phyloP scores from a whole-genome alignment of 1,284 basidiomycete species.

The Fomitopsis palustris region DNA sequence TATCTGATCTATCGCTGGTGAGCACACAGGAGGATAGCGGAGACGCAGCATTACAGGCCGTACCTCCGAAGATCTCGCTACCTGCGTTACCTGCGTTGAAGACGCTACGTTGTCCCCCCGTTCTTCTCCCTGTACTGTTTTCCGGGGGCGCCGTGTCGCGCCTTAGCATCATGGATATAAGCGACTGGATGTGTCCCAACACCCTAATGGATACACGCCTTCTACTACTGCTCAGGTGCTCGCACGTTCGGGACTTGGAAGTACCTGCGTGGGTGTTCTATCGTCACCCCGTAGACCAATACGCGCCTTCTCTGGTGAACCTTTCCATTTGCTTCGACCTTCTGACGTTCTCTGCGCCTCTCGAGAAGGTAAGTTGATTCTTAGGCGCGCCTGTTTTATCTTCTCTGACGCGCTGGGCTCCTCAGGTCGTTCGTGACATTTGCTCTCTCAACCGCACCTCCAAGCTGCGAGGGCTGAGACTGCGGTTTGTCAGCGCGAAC shows the following conservation, averaged over 20 bases:
- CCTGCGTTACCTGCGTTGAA: conserved; percentile 8
- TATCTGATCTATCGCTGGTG: conserved; percentile 7
- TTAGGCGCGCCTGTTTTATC: not conserved
- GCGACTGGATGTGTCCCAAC: conserved; percentile 9
- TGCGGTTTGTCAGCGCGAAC: conserved; percentile 4
- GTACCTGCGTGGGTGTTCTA: conserved; percentile 5
- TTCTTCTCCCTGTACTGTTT: conserved; percentile 3
- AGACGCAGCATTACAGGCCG: not conserved
- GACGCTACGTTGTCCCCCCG: conserved; percentile 6
- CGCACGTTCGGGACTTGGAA: conserved; percentile 4
- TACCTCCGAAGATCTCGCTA: not conserved
- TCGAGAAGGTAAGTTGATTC: not conserved
- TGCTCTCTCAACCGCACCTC: conserved; percentile 3
- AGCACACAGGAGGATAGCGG: not conserved
- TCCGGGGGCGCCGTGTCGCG: not conserved
- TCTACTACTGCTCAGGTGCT: not conserved
- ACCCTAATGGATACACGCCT: not conserved
- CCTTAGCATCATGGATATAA: conserved; percentile 5
- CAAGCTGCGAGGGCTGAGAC: not conserved
- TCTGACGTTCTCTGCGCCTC: not conserved
- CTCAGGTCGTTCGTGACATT: conserved; percentile 3
- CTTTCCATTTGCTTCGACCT: conserved; percentile 7
- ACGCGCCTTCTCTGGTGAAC: not conserved
- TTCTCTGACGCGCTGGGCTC: not conserved
- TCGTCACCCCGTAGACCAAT: not conserved